A percentile compares a stretch with the other conserved stretches of the same genome.
Evolutionary conservation across 345 rosid species (phyloP).

Genomic region (Chamaenerion angustifolium): DNA sequence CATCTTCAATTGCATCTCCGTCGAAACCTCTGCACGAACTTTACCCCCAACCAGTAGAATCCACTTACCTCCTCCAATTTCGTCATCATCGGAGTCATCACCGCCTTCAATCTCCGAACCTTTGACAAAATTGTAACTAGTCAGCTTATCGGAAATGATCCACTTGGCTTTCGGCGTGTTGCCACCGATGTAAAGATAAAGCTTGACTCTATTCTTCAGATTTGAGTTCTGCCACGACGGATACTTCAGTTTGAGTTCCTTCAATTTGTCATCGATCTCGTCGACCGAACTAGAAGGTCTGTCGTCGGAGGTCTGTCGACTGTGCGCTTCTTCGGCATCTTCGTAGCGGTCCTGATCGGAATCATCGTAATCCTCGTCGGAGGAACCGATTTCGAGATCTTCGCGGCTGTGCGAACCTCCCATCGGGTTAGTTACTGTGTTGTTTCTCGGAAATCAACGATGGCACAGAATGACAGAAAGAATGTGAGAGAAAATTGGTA

Average conservation of each 20-base stretch:
- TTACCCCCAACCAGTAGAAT: constrained; percentile 55
- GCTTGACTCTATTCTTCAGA: constrained; percentile 51
- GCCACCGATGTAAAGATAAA: constrained; percentile 72
- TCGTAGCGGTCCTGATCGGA: constrained; percentile 20
- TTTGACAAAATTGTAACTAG: constrained; percentile 35
- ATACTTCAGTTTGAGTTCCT: constrained; percentile 49
- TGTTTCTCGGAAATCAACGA: constrained; percentile 5
- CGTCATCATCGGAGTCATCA: constrained; percentile 27
- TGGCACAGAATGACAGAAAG: not conserved
- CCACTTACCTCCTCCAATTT: constrained; percentile 34
- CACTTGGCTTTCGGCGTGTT: constrained; percentile 79
- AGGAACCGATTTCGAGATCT: constrained; percentile 33
- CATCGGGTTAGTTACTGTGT: constrained; percentile 13
- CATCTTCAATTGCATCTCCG: constrained; percentile 79
- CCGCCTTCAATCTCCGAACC: constrained; percentile 14
- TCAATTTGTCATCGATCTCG: constrained; percentile 48
- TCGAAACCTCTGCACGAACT: constrained; percentile 54
- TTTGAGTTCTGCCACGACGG: constrained; percentile 11
- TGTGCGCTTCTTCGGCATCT: constrained; percentile 15
- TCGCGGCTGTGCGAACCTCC: constrained; percentile 65
- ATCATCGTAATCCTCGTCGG: constrained; percentile 32
- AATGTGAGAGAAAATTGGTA: not conserved
- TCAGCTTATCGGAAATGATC: constrained; percentile 44
- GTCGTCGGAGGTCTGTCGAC: constrained; percentile 17
- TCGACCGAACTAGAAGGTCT: constrained; percentile 16